Base-by-base conservation (phyloP, 306 rosid species). In the Ormosia semicastrata region DNA sequence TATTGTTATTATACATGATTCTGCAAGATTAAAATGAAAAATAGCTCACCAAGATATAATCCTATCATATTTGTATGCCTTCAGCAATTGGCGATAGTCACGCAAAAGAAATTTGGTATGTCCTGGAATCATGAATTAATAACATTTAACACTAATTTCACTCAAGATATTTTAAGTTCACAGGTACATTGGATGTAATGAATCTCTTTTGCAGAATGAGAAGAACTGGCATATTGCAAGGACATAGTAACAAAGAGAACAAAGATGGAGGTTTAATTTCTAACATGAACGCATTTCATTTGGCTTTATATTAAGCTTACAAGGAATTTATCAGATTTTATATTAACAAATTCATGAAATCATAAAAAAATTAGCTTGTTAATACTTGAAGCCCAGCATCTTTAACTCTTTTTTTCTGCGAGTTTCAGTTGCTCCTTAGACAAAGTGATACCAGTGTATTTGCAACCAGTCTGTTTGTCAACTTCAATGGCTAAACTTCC, bases 401-500 rank as follows among this genome's bases (percentile, higher is more conserved):
- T 82, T 60, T 66, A 47, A 89, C 98, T 89, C 87, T n/a, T 89
- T 67, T 88, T 11, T 59, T 90, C 81, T 13, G 98, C 98, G 29
- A 82, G 88, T 78, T 91, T 91, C 56, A 95, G 87, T 81, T 95
- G 98, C 78, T 90, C 97, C 58, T 87, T 80, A 1, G 98, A 91
- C 53, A 93, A 78, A n/a, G 98, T 95, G 82, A 95, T 88, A 72
- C 98, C 97, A 3, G 95, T 93, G 85, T 93, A 95, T 73, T 66
- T 89, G 89, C 98, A 95, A 7, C 97, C 94, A 2, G 98, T 93
- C 88, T 37, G 86, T 64, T 87, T 88, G 64, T 88, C 95, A 30
- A 91, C 91, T 90, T 95, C 94, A 52, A 95, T 90, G 46, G 97
- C 97, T 87, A 95, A 86, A 81, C 90, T 88, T 75, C 98, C 98